phyloP scores from a whole-genome alignment of 805 yeast genomes.

The Saturnispora silvae region DNA sequence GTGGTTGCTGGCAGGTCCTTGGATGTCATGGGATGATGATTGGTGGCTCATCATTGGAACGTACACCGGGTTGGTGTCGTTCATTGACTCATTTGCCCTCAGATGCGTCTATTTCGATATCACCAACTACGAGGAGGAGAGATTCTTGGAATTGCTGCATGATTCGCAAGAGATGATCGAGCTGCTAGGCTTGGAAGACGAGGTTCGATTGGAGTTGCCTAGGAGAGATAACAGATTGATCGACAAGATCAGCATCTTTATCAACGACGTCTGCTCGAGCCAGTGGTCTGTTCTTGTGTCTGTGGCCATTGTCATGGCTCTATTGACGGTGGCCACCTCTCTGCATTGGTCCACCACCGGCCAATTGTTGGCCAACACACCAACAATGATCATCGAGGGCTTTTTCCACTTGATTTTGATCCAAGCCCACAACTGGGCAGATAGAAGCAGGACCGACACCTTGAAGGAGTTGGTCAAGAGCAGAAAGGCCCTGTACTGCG shows the following conservation, averaged over 20 bases:
- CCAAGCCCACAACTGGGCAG: slow-evolving; percentile 29
- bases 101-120: slow-evolving; percentile 29
- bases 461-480: slow-evolving; percentile 10
- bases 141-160: slow-evolving; percentile 21
- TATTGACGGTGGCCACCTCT: slow-evolving; percentile 26
- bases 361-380: slow-evolving; percentile 31
- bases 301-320: slow-evolving; percentile 21
- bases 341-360: slow-evolving; percentile 31
- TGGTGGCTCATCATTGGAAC: slow-evolving; percentile 41
- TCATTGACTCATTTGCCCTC: slow-evolving; percentile 32
- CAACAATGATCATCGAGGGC: slow-evolving; percentile 35
- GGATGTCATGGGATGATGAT: slow-evolving; percentile 28
- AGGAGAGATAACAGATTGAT: slow-evolving; percentile 1
- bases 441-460: slow-evolving; percentile 10
- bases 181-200: slow-evolving; percentile 15
- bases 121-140: slow-evolving; percentile 14
- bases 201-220: slow-evolving; percentile 11
- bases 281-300: slow-evolving; percentile 25
- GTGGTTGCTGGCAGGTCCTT: slow-evolving; percentile 30
- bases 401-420: slow-evolving; percentile 30
- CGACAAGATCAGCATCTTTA: slow-evolving; percentile 13
- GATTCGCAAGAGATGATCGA: slow-evolving; percentile 26
- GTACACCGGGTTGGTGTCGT: slow-evolving; percentile 35
- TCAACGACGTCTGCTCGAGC: slow-evolving; percentile 25
- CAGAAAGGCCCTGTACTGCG: slow-evolving; percentile 4